phyloP scores from a whole-genome alignment of 257 asterid species.

The Petrea volubilis region DNA sequence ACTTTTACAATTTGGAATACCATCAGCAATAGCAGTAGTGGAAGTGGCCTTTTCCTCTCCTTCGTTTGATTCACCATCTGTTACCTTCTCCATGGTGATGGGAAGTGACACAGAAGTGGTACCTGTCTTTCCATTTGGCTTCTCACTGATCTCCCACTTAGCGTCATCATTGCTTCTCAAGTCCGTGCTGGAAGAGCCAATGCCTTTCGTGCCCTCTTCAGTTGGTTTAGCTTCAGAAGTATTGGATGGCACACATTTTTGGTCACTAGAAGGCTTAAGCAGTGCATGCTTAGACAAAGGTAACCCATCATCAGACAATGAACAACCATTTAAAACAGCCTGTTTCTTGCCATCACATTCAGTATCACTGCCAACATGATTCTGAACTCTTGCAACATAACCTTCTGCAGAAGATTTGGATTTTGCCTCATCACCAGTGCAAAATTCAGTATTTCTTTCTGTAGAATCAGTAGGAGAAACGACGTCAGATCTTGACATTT shows the following conservation, averaged over 20 bases:
- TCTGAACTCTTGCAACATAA: constrained; percentile 21
- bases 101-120: constrained; percentile 25
- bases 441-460: constrained; percentile 48
- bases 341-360: constrained; percentile 41
- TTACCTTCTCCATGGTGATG: constrained; percentile 26
- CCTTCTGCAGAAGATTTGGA: constrained; percentile 42
- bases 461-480: constrained; percentile 58
- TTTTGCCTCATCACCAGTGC: constrained; percentile 48
- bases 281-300: too few species aligned
- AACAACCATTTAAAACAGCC: constrained; percentile 29
- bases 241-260: constrained; percentile 24
- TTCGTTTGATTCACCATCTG: constrained; percentile 29
- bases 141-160: constrained; percentile 34
- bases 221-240: constrained; percentile 33
- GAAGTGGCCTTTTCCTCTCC: constrained; percentile 34
- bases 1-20: too few species aligned
- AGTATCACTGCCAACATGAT: constrained; percentile 25
- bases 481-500: too few species aligned
- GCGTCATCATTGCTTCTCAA: constrained; percentile 30
- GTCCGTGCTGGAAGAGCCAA: constrained; percentile 25
- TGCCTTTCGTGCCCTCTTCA: constrained; percentile 26
- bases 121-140: constrained; percentile 31
- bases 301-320: constrained; percentile 39
- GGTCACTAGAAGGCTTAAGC: constrained; percentile 31
- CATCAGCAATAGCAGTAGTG: constrained; percentile 20